phyloP scores from a whole-genome alignment of 2,329 filamentous ascomycete species.

The Epichloe brachyelytri region DNA sequence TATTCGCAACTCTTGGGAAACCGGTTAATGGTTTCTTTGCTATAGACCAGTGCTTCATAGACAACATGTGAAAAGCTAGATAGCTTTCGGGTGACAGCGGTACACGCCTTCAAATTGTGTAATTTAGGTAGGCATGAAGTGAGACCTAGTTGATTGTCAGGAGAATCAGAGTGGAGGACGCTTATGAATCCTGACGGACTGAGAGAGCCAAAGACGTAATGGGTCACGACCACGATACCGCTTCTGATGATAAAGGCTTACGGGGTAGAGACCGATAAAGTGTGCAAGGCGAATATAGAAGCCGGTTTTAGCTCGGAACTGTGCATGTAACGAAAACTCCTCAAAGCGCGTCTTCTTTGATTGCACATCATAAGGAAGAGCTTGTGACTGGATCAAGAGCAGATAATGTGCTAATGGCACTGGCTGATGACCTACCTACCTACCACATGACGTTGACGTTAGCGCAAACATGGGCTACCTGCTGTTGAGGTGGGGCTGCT shows the following conservation, averaged over 20 bases:
- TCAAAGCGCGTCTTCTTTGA: not conserved
- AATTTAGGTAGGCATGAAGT: not conserved
- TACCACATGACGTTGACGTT: not conserved
- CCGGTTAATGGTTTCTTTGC: not conserved
- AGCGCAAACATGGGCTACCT: not conserved
- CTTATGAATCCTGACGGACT: no score
- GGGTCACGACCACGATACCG: not conserved
- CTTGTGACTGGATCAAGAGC: not conserved
- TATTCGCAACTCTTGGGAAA: not conserved
- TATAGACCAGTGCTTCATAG: not conserved
- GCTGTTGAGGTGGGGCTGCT: not conserved
- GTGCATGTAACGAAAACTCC: not conserved
- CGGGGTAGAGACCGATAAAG: not conserved
- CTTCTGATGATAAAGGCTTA: not conserved
- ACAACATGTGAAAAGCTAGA: not conserved
- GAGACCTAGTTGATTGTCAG: no score
- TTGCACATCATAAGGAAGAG: not conserved
- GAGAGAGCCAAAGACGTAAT: not conserved
- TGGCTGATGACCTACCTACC: not conserved
- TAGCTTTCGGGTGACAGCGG: not conserved
- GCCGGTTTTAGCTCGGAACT: no score
- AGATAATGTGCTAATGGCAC: not conserved
- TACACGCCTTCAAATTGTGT: not conserved
- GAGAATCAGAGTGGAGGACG: no score
- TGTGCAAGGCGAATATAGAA: not conserved